A percentile compares a stretch with the other conserved stretches of the same genome.
Conservation (phyloP, 2,329 filamentous ascomycete species). For the Penicillium concentricum region DNA sequence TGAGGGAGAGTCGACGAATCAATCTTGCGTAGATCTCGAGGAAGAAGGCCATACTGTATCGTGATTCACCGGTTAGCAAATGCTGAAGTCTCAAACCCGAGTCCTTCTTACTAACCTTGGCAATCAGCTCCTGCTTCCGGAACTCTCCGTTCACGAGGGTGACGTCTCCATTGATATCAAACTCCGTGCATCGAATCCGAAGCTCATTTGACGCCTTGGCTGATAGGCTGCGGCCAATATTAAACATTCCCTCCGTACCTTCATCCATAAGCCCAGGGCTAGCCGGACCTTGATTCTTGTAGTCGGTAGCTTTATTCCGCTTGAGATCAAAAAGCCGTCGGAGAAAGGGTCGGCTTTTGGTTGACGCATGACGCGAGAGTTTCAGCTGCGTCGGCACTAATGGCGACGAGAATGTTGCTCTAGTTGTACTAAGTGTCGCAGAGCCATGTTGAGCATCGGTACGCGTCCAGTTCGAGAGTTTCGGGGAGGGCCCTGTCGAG, state of each 20-base stretch:
- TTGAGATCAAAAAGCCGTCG: conserved; percentile 39
- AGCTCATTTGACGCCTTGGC: conserved; percentile 80
- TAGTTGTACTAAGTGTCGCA: conserved; percentile 28
- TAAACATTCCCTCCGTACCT: conserved; percentile 61
- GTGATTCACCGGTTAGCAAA: neutral
- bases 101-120: conserved; percentile 79
- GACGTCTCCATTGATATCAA: conserved; percentile 88
- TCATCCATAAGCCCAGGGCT: conserved; percentile 60
- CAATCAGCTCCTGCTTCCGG: conserved; percentile 95
- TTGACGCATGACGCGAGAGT: conserved; percentile 31
- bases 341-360: conserved; percentile 35
- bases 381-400: conserved; percentile 8
- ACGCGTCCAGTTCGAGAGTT: conserved; percentile 24
- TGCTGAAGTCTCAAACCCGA: conserved; percentile 65
- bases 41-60: conserved; percentile 80
- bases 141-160: conserved; percentile 93
- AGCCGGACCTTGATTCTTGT: conserved; percentile 54
- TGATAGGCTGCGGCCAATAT: conserved; percentile 66
- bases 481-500: conserved; percentile 18
- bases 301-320: conserved; percentile 34
- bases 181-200: conserved; percentile 87
- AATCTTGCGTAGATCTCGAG: conserved; percentile 94
- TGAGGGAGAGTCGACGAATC: conserved; percentile 94
- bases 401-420: neutral
- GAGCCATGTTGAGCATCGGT: conserved; percentile 19